Evolutionary conservation across 768 basidiomycete genomes (phyloP), one percentile per base, ranked within the genome.

Genomic region (Naganishia onofrii): DNA sequence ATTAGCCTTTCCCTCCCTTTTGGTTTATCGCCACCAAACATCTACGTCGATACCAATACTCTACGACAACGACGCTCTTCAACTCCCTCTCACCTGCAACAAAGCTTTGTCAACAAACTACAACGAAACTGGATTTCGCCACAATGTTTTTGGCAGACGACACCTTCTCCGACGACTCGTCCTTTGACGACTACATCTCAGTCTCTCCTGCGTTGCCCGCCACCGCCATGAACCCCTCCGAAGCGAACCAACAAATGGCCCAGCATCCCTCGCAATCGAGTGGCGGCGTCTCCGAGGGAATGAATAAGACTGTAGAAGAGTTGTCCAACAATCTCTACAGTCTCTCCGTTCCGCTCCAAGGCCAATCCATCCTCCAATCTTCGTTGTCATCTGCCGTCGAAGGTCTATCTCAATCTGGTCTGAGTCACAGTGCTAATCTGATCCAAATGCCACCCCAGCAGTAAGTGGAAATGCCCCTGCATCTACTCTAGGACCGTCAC

Each of bases 131-230:
- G 48, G 48, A 51, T 29, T 36, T 63, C 38, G 21, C 21, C 60
- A 44, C 36, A n/a, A 63, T 63, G 60, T 46, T 63, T 44, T 63
- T 26, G 34, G 8, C 34, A 23, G 60, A 42, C 23, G 60, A 63
- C 23, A 21, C 57, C 36, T 58, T 58, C 34, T 58, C 36, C 60
- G 60, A 63, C 38, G 42, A 63, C 23, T 63, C 60, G 8, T 63
- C 60, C 60, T 63, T 63, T 42, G 60, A 63, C 36, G 60, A 63
- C 1, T 63, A 63, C 38, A 63, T 63, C 42, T 63, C 60, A 6
- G 60, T 63, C 23, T 63, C 60, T 42, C 60, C 60, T 19, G 28
- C 60, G 13, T 42, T 42, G 13, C 42, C 42, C 42, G 7, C 21
- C 48, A 12, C 60, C 42, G 28, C 15, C 60, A 63, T 44, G 38